A percentile compares a stretch with the other conserved stretches of the same genome.
Conservation (phyloP, 257 asterid species). For the Pogostemon cablin region DNA sequence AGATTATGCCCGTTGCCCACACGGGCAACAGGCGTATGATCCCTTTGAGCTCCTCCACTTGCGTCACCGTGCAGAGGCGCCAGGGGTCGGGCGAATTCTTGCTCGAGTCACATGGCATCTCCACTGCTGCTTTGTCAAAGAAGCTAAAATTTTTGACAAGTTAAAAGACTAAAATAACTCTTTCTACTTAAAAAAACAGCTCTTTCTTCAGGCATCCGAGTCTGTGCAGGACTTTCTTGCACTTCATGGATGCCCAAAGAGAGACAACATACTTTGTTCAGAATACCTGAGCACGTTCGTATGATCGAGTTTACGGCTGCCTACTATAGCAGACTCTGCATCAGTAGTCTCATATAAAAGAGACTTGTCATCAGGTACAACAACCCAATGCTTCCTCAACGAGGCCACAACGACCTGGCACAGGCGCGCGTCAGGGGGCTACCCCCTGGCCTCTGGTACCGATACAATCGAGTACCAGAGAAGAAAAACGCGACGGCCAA, state of each 20-base stretch:
- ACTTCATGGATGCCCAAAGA: not conserved
- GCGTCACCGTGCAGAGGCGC: constrained; percentile 75
- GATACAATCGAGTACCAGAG: constrained; percentile 58
- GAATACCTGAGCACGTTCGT: constrained; percentile 47
- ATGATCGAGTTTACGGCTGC: constrained; percentile 67
- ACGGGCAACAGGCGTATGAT: constrained; percentile 58
- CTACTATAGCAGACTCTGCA: constrained; percentile 49
- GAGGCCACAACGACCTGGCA: constrained; percentile 73
- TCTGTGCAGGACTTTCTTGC: not conserved
- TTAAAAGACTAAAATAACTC: too few relatives aligned
- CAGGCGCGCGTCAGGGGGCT: constrained; percentile 72
- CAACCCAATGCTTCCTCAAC: constrained; percentile 45
- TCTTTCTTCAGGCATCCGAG: not conserved
- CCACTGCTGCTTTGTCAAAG: constrained; percentile 72
- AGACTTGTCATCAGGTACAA: constrained; percentile 50
- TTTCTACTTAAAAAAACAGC: too few relatives aligned
- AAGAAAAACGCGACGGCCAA: constrained; percentile 61
- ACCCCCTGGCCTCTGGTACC: constrained; percentile 78
- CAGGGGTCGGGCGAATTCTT: constrained; percentile 44
- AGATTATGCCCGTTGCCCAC: constrained; percentile 72
- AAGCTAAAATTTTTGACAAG: constrained; percentile 39
- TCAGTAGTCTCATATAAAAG: constrained; percentile 52
- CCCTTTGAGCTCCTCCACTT: constrained; percentile 69
- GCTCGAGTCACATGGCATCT: constrained; percentile 38
- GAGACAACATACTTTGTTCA: constrained; percentile 1